Base-by-base conservation (phyloP, 495 filamentous ascomycete genomes). In the Xylaria castorea region DNA sequence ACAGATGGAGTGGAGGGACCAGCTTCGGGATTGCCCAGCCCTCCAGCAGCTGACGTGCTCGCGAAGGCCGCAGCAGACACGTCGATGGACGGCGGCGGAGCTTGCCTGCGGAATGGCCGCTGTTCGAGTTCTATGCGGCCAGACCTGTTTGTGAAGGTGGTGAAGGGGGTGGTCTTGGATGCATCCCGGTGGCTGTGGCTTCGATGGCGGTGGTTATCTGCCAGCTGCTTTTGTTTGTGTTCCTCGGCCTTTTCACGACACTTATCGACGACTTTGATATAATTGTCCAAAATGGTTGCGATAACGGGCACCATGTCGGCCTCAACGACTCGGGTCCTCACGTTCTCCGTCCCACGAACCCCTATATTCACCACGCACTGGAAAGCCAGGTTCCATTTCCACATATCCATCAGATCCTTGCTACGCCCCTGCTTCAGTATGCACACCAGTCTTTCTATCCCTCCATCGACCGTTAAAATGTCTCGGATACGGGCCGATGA, bases 311-410 rank as follows among this genome's bases (percentile, higher is more conserved):
- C 96, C 92, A 99, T 97, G 79, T 99, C 96, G 73, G 96, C 96
- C 83, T 99, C 96, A 30, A 99, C 96, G 0, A 99, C 95, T 73
- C 96, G 87, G 58, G 97, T 98, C 64, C 96, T 88, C 66, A 99
- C 96, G 71, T 85, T 89, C 82, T 99, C 96, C 6, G 96, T 97
- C 69, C 96, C 96, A 69, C 96, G 90, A 74, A 99, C 96, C 32
- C 96, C 96, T 78, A 99, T 98, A 80, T 99, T 99, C 79, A 98
- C 94, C 40, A 98, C 95, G 80, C 97, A 98, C 79, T 98, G 96
- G 78, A 99, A 98, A 55, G 96, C 96, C 66, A 99, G 87, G 78
- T 97, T 99, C 96, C 96, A 99, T 85, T 98, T 98, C 97, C 96
- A 99, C 92, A 97, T 97, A 79, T 97, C 95, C 95, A 98, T 97